A percentile compares a stretch with the other conserved stretches of the same genome.
Evolutionary conservation across 345 rosid species (phyloP).

Genomic region (Gossypium anomalum): DNA sequence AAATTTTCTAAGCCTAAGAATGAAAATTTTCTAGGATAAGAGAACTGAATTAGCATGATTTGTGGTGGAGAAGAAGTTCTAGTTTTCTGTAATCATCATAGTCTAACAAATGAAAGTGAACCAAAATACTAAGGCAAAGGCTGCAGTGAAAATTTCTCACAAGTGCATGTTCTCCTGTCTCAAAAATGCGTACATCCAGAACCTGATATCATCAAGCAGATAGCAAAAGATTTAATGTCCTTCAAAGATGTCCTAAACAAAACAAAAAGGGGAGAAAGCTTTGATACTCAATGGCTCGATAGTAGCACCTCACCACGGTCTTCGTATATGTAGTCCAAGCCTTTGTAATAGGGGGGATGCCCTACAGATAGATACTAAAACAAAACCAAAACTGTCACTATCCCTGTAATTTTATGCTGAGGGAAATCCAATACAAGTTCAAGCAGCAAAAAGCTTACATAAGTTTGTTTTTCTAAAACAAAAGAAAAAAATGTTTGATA

Average conservation of each 20-base stretch:
- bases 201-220: slow-evolving; percentile 35
- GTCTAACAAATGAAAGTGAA: neutral
- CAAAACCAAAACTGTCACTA: neutral
- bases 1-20: neutral
- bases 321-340: slow-evolving; percentile 86
- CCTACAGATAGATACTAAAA: slow-evolving; percentile 89
- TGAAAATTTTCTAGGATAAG: neutral
- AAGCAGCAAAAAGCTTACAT: neutral
- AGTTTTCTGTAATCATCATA: too few relatives aligned
- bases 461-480: too few relatives aligned
- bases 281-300: neutral
- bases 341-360: slow-evolving; percentile 91
- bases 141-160: slow-evolving; percentile 40
- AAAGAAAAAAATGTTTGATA: too few relatives aligned
- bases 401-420: neutral
- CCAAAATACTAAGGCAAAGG: neutral
- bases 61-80: neutral
- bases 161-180: slow-evolving; percentile 92
- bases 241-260: neutral
- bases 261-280: neutral
- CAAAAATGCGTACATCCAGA: slow-evolving; percentile 71
- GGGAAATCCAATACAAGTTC: neutral
- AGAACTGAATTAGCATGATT: neutral
- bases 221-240: slow-evolving; percentile 11
- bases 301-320: slow-evolving; percentile 84